Evolutionary conservation across 805 yeast genomes (phyloP).

Genomic region (Yamadazyma philogaea): DNA sequence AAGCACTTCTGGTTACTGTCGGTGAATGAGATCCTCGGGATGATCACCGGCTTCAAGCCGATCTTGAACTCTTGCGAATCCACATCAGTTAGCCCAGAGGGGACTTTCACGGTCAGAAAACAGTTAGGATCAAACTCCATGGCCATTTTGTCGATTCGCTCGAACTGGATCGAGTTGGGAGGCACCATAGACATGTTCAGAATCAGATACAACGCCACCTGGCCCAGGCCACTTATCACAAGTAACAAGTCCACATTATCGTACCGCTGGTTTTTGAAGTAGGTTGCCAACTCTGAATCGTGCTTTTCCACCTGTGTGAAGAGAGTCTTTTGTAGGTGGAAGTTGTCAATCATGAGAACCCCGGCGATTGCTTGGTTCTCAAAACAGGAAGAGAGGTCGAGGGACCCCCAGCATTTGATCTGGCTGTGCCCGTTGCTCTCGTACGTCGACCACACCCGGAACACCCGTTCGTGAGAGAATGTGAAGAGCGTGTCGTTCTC

Average conservation of each 20-base stretch:
- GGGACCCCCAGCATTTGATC: slow-evolving; percentile 55
- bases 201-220: slow-evolving; percentile 43
- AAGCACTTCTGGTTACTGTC: slow-evolving; percentile 12
- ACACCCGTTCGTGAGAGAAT: slow-evolving; percentile 51
- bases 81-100: slow-evolving; percentile 1
- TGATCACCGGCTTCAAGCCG: slow-evolving; percentile 17
- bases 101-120: slow-evolving; percentile 10
- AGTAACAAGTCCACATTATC: slow-evolving; percentile 31
- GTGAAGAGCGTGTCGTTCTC: slow-evolving; percentile 54
- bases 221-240: slow-evolving; percentile 39
- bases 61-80: slow-evolving; percentile 1
- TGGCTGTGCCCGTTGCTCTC: slow-evolving; percentile 57
- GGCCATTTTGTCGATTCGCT: slow-evolving; percentile 25
- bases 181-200: slow-evolving; percentile 52
- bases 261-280: slow-evolving; percentile 15
- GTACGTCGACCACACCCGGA: slow-evolving; percentile 70
- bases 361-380: slow-evolving; percentile 7
- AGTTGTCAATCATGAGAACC: slow-evolving; percentile 35
- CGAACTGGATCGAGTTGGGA: slow-evolving; percentile 50
- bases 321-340: slow-evolving; percentile 26
- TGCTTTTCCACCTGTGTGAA: slow-evolving; percentile 9
- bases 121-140: slow-evolving; percentile 9
- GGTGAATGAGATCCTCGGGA: slow-evolving; percentile 14
- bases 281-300: slow-evolving; percentile 14
- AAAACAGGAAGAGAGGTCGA: slow-evolving; percentile 27